Conservation (phyloP, 1,139 yeast species). For the Candida sp. region DNA sequence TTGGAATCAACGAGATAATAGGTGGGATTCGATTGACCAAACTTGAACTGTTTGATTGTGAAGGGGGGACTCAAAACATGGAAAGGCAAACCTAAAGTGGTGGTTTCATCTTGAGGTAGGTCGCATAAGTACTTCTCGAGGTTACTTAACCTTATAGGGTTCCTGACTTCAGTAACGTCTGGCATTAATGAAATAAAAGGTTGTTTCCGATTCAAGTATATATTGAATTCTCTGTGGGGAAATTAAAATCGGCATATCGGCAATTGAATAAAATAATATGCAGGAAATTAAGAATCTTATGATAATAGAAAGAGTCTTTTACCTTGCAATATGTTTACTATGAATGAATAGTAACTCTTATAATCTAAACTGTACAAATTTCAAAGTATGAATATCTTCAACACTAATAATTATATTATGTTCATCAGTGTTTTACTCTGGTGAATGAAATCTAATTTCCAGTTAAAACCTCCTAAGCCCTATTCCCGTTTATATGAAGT, state of each 20-base stretch:
- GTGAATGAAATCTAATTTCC: no score
- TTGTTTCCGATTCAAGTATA: not conserved
- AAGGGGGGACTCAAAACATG: constrained; percentile 16
- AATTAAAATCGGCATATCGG: not conserved
- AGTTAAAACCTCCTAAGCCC: no score
- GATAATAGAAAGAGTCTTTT: no score
- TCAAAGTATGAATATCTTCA: no score
- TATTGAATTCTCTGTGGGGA: not conserved
- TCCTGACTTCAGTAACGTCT: constrained; percentile 29
- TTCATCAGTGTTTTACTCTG: no score
- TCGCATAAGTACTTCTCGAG: constrained; percentile 26
- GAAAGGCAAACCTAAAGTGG: constrained; percentile 14
- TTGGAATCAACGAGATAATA: constrained; percentile 44
- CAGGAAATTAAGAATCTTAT: no score
- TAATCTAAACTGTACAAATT: no score
- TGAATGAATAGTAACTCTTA: no score
- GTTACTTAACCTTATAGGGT: constrained; percentile 29
- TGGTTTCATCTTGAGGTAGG: constrained; percentile 5
- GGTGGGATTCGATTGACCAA: constrained; percentile 70
- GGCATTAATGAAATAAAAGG: constrained; percentile 5
- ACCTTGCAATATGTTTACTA: no score
- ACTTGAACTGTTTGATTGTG: constrained; percentile 50
- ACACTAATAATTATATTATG: no score
- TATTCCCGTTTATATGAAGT: no score
- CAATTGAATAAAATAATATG: not conserved